These are phyloP conservation scores for Blechomonas ayalai DNA, from an alignment of 208 protist species.

Conservation along the genomic window DNA sequence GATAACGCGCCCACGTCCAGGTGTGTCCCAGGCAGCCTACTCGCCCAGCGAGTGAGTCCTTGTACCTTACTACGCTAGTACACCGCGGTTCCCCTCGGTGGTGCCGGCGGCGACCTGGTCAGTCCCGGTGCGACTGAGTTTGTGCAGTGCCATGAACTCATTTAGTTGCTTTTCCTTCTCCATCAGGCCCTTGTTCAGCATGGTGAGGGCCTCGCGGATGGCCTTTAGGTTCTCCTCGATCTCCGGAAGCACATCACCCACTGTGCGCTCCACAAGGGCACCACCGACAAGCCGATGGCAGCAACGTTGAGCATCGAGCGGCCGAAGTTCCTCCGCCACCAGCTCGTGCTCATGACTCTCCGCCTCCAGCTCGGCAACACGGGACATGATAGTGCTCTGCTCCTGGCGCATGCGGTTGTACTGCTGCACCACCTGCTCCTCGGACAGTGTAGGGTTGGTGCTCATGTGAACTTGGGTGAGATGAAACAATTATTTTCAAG, in stretches of 20 bases:
- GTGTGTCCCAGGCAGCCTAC: too few species aligned
- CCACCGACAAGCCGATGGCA: constrained; percentile 93
- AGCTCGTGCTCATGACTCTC: constrained; percentile 89
- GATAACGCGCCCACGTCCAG: too few species aligned
- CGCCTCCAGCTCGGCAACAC: constrained; percentile 83
- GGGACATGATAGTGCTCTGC: constrained; percentile 75
- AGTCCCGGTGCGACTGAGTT: constrained; percentile 42
- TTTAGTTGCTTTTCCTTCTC: constrained; percentile 84
- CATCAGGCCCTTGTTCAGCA: constrained; percentile 66
- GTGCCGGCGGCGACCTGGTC: constrained; percentile 21
- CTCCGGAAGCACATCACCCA: constrained; percentile 91
- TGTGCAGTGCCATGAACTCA: constrained; percentile 76
- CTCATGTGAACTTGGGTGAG: constrained; percentile 8
- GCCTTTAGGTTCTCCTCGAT: constrained; percentile 86
- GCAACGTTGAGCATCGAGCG: constrained; percentile 85
- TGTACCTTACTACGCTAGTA: constrained; percentile 54
- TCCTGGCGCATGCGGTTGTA: constrained; percentile 87
- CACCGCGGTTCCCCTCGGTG: constrained; percentile 37
- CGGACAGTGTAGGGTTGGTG: constrained; percentile 18
- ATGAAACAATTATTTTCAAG: too few species aligned
- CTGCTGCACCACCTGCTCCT: constrained; percentile 74
- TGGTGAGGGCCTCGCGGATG: constrained; percentile 61
- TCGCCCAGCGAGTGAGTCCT: too few species aligned
- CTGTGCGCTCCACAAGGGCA: constrained; percentile 93
- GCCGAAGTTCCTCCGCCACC: constrained; percentile 78